phyloP scores from a whole-genome alignment of 164 flowering plant genomes.

The Platanus orientalis region DNA sequence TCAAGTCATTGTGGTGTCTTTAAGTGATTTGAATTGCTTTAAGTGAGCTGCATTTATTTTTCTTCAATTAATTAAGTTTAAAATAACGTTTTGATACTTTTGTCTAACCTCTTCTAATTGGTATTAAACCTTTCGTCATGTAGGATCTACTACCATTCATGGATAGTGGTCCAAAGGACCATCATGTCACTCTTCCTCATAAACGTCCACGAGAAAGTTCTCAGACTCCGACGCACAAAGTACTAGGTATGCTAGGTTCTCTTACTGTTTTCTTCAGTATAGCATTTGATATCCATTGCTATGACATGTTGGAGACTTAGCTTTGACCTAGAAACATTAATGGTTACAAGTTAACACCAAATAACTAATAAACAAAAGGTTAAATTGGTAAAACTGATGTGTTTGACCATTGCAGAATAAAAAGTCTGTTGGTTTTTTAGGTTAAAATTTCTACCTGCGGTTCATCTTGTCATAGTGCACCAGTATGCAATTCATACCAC shows the following conservation, averaged over 20 bases:
- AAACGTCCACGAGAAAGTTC: slow-evolving; percentile 84
- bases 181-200: slow-evolving; percentile 60
- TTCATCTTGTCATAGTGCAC: too few species aligned
- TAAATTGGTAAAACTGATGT: too few species aligned
- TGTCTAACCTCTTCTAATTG: slow-evolving; percentile 1
- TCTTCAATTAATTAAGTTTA: too few species aligned
- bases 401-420: too few species aligned
- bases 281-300: neutral
- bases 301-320: neutral
- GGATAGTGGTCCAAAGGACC: slow-evolving; percentile 82
- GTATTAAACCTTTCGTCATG: slow-evolving; percentile 10
- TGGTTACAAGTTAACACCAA: neutral
- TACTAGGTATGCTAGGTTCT: slow-evolving; percentile 37
- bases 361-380: too few species aligned
- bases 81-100: neutral
- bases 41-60: too few species aligned
- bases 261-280: neutral
- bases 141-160: slow-evolving; percentile 80
- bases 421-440: too few species aligned
- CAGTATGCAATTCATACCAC: too few species aligned
- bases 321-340: neutral
- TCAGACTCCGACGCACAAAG: slow-evolving; percentile 31
- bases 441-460: too few species aligned
- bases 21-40: neutral
- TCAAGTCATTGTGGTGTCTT: neutral